Conservation (phyloP, 73 alveolate genomes). For the Tetrahymena borealis region DNA sequence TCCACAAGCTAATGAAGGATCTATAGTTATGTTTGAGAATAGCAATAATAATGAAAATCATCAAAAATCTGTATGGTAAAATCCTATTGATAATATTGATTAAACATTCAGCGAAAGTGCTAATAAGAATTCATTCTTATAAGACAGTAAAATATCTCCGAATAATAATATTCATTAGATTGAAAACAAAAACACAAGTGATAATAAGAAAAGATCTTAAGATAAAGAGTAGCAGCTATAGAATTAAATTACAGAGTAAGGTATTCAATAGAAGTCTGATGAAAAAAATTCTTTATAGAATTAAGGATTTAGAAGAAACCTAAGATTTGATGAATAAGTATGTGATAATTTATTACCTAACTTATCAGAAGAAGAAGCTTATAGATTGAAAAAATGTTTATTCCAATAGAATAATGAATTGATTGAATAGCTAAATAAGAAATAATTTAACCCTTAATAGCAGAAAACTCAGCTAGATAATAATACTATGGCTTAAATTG, state of each 20-base stretch:
- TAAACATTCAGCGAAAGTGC: background rate
- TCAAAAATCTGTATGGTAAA: background rate
- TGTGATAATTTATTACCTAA: background rate
- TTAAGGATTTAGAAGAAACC: background rate
- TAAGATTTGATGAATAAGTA: background rate
- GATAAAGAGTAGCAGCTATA: background rate
- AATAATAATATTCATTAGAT: background rate
- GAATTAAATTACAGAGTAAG: background rate
- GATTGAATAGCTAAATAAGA: background rate
- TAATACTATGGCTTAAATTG: background rate
- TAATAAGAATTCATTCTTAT: background rate
- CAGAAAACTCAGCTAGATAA: background rate
- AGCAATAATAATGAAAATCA: background rate
- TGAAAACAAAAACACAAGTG: background rate
- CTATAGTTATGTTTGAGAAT: background rate
- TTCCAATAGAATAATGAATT: background rate
- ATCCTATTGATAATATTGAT: background rate
- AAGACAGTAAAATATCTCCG: background rate
- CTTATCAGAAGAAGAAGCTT: background rate
- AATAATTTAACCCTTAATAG: background rate
- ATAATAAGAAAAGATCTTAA: background rate
- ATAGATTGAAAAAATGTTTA: background rate
- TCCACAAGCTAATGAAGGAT: background rate
- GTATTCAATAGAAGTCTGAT: background rate
- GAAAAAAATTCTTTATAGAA: background rate